Evolutionary conservation across 75 land plant genomes (phyloP).

Genomic region (Ceratopteris richardii): DNA sequence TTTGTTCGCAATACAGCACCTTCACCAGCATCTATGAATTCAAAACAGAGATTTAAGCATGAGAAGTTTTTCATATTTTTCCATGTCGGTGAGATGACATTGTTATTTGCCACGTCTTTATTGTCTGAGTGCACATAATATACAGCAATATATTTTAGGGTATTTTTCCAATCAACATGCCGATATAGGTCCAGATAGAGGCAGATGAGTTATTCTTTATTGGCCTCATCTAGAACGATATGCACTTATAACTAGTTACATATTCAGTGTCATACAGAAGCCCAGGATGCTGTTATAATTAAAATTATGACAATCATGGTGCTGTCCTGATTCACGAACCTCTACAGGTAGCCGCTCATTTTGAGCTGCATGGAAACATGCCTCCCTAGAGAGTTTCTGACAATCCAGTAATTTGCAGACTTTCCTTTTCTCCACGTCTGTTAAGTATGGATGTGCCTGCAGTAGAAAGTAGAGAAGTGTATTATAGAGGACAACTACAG

Average conservation of each 20-base stretch:
- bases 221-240: not conserved
- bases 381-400: slow-evolving; percentile 12
- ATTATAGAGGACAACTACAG: too few relatives aligned
- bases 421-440: slow-evolving; percentile 5
- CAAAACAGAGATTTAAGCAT: too few relatives aligned
- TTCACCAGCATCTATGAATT: slow-evolving; percentile 37
- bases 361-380: slow-evolving; percentile 16
- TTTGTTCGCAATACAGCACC: slow-evolving; percentile 92
- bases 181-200: not conserved
- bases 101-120: too few relatives aligned
- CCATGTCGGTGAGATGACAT: too few relatives aligned
- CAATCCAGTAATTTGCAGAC: slow-evolving; percentile 13
- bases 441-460: slow-evolving; percentile 8
- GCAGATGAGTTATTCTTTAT: not conserved
- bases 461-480: not conserved
- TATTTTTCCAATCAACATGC: not conserved
- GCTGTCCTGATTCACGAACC: slow-evolving; percentile 7
- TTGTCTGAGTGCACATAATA: too few relatives aligned
- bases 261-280: not conserved
- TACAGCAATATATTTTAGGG: too few relatives aligned
- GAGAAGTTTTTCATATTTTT: too few relatives aligned
- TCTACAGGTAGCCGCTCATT: slow-evolving; percentile 11
- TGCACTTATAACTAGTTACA: not conserved
- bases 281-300: not conserved
- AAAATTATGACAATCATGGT: not conserved